Percentiles rank a stretch among this genome's conserved stretches.
These are phyloP conservation scores for Paraurostyla sp. DNA, from an alignment of 73 alveolate species.

Conservation along the genomic window DNA sequence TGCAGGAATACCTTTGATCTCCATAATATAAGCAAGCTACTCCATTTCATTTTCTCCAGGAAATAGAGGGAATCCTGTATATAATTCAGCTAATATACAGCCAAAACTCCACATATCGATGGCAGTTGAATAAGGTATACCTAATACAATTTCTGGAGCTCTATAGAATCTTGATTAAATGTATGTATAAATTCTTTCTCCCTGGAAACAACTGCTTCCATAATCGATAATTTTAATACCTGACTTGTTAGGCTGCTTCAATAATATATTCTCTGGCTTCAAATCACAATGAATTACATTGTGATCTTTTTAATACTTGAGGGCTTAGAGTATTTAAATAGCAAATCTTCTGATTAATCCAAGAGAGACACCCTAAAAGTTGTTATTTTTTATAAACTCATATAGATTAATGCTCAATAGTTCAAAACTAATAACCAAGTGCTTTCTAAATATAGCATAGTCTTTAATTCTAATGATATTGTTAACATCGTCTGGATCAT, in stretches of 20 bases:
- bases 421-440: constrained; percentile 85
- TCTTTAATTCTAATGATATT: constrained; percentile 81
- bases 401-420: constrained; percentile 82
- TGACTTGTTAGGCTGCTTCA: constrained; percentile 80
- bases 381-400: constrained; percentile 84
- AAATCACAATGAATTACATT: constrained; percentile 88
- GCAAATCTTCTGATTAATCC: constrained; percentile 87
- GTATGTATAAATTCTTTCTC: constrained; percentile 84
- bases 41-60: constrained; percentile 93
- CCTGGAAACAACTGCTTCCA: constrained; percentile 85
- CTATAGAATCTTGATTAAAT: constrained; percentile 86
- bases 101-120: constrained; percentile 95
- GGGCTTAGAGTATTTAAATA: constrained; percentile 83
- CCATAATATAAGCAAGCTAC: constrained; percentile 85
- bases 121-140: constrained; percentile 84
- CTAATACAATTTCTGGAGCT: constrained; percentile 88
- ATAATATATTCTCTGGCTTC: constrained; percentile 87
- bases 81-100: constrained; percentile 89
- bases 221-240: constrained; percentile 89
- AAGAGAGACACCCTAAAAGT: constrained; percentile 84
- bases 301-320: constrained; percentile 79
- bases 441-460: constrained; percentile 74
- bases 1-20: constrained; percentile 76
- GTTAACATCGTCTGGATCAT: constrained; percentile 72
- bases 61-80: constrained; percentile 88